Conservation (phyloP, 441 rosid species). For the Gossypium davidsonii region DNA sequence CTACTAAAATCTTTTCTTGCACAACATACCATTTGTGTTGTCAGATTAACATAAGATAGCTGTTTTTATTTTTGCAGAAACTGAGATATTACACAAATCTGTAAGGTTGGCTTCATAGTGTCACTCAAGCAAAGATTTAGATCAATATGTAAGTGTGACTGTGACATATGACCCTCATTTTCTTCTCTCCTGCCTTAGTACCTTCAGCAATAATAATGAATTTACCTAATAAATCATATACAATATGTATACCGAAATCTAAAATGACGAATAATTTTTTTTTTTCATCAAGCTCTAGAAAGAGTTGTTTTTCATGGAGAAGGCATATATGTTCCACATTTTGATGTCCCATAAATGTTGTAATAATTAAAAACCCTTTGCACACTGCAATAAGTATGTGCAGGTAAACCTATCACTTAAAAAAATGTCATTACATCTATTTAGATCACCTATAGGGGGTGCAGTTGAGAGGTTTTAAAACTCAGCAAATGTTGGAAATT, state of each 20-base stretch:
- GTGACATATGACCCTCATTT: not conserved
- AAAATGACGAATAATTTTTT: no score
- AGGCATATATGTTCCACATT: not conserved
- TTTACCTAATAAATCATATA: not conserved
- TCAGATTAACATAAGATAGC: not conserved
- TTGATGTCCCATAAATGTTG: constrained; percentile 7
- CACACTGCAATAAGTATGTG: not conserved
- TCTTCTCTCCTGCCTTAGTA: not conserved
- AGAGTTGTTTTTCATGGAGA: no score
- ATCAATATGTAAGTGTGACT: constrained; percentile 6
- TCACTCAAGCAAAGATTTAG: not conserved
- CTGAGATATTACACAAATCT: not conserved
- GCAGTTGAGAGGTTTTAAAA: constrained; percentile 8
- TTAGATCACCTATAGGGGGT: not conserved
- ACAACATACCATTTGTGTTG: no score
- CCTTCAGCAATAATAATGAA: not conserved
- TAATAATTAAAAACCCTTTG: not conserved
- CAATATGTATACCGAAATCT: not conserved
- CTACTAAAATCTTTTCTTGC: no score
- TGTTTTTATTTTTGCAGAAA: not conserved
- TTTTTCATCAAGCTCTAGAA: no score
- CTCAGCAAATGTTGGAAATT: not conserved
- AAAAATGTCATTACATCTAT: not conserved
- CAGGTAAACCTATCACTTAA: constrained; percentile 12
- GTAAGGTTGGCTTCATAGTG: not conserved